Base-by-base conservation (phyloP, 352 stramenopile species). In the Pythium dissimile region DNA sequence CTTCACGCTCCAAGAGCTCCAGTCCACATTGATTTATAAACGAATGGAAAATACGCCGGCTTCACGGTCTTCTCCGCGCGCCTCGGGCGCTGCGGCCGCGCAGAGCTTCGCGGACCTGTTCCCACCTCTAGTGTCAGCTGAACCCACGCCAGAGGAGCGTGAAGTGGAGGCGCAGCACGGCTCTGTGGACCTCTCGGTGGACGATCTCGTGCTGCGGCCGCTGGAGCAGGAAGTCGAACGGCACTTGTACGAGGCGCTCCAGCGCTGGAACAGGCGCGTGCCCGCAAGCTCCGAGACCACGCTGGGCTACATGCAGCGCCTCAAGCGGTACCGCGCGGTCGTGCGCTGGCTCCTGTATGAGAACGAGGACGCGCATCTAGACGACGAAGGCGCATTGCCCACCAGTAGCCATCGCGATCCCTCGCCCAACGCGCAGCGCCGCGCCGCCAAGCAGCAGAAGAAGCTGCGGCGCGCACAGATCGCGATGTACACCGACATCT, bases 321-420 rank as follows among this genome's bases (percentile, higher is more conserved):
- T 88, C 11, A 73, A 72, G 38, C 78, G 77, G 41, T 87, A 89
- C 54, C 79, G 81, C 15, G 66, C 71, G 5, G 72, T 88, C 20
- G 75, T 73, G 61, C 66, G 66, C 32, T 66, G 80, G 46, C 49
- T 77, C 16, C 46, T 88, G 23, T 84, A 89, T 38, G 20, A 69
- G 30, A 70, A 75, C 48, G 54, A 64, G 11, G 49, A 70, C 24
- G 45, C 42, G 12, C 35, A 61, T 27, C 26, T 52, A 13, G 65
- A 69, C 27, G 48, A 69, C 4, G 45, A 58, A 52, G 38, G 42
- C 32, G 26, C 30, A n/a, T n/a, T n/a, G 32, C 8, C 45, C n/a
- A 7, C 37, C 38, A 30, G 65, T 24, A 51, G 72, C 11, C 54
- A 69, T 28, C 26, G 57, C n/a, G 39, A 56, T 23, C 21, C 26